Evolutionary conservation across 495 filamentous ascomycete genomes (phyloP).

Genomic region (Friedmanniomyces simplex): DNA sequence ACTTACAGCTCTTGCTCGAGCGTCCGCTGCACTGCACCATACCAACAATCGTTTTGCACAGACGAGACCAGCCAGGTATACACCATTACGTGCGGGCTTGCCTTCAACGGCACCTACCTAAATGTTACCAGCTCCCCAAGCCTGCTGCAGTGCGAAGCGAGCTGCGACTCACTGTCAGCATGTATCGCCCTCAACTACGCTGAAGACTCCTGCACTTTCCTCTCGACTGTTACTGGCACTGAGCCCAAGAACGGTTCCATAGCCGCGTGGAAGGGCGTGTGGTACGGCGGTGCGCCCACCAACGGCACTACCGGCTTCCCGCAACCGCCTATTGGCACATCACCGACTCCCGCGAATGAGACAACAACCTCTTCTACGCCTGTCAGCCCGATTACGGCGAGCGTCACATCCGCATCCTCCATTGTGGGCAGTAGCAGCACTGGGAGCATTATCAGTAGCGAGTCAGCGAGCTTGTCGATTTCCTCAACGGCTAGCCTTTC

Average conservation of each 20-base stretch:
- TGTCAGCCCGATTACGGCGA: neutral
- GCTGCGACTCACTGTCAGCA: neutral
- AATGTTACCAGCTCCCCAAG: neutral
- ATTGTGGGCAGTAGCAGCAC: neutral
- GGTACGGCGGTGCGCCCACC: neutral
- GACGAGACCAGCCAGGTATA: neutral
- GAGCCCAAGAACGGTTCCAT: slow-evolving; percentile 5
- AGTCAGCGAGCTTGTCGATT: neutral
- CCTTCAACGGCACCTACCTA: slow-evolving; percentile 6
- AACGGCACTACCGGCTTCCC: neutral
- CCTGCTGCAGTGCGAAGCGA: neutral
- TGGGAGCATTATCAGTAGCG: neutral
- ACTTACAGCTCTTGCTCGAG: neutral
- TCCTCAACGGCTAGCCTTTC: neutral
- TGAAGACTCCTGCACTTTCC: neutral
- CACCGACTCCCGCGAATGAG: neutral
- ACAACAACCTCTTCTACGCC: neutral
- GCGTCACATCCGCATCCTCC: neutral
- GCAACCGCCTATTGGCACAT: neutral
- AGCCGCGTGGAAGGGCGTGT: slow-evolving; percentile 10
- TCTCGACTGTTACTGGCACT: slow-evolving; percentile 5
- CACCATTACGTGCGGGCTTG: slow-evolving; percentile 3
- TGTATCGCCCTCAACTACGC: slow-evolving; percentile 10
- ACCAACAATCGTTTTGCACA: neutral
- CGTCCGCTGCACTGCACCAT: neutral